Conservation (phyloP, 1,284 basidiomycete species). For the Ganoderma meredithae region DNA sequence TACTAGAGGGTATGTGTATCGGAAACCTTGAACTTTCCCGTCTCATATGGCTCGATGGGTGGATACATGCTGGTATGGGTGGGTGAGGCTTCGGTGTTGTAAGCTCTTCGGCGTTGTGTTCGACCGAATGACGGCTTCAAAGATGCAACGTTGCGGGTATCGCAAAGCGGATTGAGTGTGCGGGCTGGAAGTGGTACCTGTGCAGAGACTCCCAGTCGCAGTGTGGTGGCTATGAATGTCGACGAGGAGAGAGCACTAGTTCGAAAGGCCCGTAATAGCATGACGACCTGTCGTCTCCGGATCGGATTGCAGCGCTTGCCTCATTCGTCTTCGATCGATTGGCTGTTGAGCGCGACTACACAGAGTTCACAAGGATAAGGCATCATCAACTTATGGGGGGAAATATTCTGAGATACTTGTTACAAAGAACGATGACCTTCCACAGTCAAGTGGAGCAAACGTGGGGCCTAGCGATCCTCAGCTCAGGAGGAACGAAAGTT, state of each 20-base stretch:
- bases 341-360: background rate
- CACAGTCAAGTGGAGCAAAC: too few species aligned
- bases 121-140: background rate
- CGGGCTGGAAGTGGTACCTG: background rate
- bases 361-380: background rate
- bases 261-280: background rate
- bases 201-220: background rate
- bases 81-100: slow-evolving; percentile 1
- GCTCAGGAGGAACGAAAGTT: background rate
- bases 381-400: background rate
- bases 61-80: slow-evolving; percentile 36
- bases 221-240: background rate
- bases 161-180: background rate
- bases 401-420: background rate
- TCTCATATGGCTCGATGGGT: slow-evolving; percentile 63
- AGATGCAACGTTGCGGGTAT: background rate
- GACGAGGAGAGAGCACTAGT: background rate
- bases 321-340: slow-evolving; percentile 4
- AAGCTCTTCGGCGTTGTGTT: background rate
- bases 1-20: slow-evolving; percentile 83
- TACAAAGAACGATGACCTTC: background rate
- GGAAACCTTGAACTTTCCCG: slow-evolving; percentile 75
- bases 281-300: background rate
- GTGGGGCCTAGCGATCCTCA: too few species aligned
- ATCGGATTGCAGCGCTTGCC: slow-evolving; percentile 4